phyloP scores from a whole-genome alignment of 306 rosid genomes.

The Argentina anserina region DNA sequence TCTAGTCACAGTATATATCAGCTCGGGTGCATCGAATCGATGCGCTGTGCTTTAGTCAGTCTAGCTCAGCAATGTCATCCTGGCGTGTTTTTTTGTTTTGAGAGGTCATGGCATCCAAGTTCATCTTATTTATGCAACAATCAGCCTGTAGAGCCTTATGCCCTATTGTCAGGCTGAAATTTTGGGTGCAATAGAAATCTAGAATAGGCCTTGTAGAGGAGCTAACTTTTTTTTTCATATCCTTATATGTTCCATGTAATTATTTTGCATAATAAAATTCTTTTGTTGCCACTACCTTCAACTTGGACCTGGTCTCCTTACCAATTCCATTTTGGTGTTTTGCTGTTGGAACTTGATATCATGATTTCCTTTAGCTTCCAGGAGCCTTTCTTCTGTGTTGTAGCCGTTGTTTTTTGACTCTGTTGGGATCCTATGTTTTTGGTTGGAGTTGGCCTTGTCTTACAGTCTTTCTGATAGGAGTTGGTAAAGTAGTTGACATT shows the following conservation, averaged over 20 bases:
- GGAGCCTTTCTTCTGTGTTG: neutral
- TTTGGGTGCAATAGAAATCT: constrained; percentile 25
- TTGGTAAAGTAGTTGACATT: neutral
- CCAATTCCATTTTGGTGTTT: neutral
- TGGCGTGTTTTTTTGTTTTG: neutral
- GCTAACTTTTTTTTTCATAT: neutral
- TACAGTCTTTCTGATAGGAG: neutral
- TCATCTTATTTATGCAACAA: constrained; percentile 22
- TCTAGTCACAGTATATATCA: constrained; percentile 7
- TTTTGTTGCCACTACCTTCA: neutral
- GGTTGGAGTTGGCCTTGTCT: neutral
- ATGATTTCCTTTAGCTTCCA: neutral
- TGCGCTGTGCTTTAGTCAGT: constrained; percentile 23
- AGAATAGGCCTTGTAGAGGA: constrained; percentile 23
- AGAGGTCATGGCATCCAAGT: constrained; percentile 33
- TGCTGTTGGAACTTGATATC: too few relatives aligned
- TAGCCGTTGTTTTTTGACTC: neutral
- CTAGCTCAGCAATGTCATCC: constrained; percentile 4
- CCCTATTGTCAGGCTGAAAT: constrained; percentile 32
- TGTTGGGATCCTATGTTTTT: neutral
- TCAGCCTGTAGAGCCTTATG: constrained; percentile 36
- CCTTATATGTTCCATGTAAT: constrained; percentile 1
- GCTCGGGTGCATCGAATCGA: constrained; percentile 39
- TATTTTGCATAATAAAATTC: constrained; percentile 5
- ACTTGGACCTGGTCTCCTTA: neutral